Evolutionary conservation across 2,329 filamentous ascomycete genomes (phyloP), one percentile per base, ranked within the genome.

Genomic region (Pseudophaeomoniella oleicola): DNA sequence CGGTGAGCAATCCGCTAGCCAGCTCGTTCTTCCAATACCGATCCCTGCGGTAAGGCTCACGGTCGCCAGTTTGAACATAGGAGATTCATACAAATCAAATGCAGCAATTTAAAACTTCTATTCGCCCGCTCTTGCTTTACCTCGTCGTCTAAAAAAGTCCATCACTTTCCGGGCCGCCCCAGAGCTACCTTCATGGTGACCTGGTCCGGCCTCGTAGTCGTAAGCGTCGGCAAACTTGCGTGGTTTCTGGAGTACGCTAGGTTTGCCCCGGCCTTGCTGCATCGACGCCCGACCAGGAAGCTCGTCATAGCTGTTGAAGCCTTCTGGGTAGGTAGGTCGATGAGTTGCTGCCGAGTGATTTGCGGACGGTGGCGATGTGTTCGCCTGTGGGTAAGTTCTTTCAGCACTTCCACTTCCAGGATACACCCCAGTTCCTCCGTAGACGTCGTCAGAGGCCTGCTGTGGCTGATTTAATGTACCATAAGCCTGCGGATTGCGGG

Each of bases 121-220:
- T n/a, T 13, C 32, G 17, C 17, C 19, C 13, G 69, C 72, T 51
- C 81, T 69, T 47, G 78, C 83, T 62, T 80, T 85, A 38, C 82
- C 84, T 54, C 87, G 74, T 56, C 87, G 72, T 49, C 90, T 72
- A 67, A 98, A 98, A 59, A 96, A 94, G 62, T 98, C 88, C 87
- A 98, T 96, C 29, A 98, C 90, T 53, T 85, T 78, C 55, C 87
- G 80, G 11, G 87, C 86, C 3, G 86, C 82, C 39, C 84, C 84
- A 44, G 78, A 88, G 56, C 82, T 92, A 32, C 88, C 88, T 19
- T 78, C 78, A 50, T 86, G 78, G 36, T 78, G 73, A 35, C 74
- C 71, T 15, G 52, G 51, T 30, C 61, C 57, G 13, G 56, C 52
- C 46, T 84, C 80, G 43, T 77, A 72, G 42, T 94, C 85, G 54